These are phyloP conservation scores for Oemleria cerasiformis DNA, from an alignment of 306 rosid genomes.

Conservation along the genomic window DNA sequence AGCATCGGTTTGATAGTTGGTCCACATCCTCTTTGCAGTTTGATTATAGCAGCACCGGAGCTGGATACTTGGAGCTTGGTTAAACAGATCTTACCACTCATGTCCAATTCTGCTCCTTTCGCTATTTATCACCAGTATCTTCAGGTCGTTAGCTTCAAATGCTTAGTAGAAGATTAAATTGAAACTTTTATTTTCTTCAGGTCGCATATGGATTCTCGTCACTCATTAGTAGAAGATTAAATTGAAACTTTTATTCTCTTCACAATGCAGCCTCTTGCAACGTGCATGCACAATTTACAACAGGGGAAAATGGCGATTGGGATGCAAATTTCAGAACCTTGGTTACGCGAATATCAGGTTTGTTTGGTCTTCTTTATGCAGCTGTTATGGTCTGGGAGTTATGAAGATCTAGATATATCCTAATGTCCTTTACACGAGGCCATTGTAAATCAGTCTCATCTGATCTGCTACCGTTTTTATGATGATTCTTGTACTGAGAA, in stretches of 20 bases:
- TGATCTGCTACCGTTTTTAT: neutral
- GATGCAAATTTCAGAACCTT: conserved; percentile 92
- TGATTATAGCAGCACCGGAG: conserved; percentile 86
- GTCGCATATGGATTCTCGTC: no score
- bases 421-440: neutral
- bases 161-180: neutral
- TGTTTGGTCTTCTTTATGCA: conserved; percentile 5
- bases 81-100: conserved; percentile 64
- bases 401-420: neutral
- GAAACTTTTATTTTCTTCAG: neutral
- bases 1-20: conserved; percentile 2
- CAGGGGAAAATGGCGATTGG: conserved; percentile 82
- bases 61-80: conserved; percentile 66
- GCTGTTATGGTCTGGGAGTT: conserved; percentile 7
- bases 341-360: conserved; percentile 99
- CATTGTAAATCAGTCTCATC: no score
- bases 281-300: conserved; percentile 90
- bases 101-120: conserved; percentile 91
- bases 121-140: conserved; percentile 89
- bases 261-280: conserved; percentile 75
- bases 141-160: conserved; percentile 55
- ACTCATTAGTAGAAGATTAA: neutral
- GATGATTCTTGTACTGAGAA: neutral
- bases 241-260: neutral
- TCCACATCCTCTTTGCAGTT: conserved; percentile 38